These are phyloP conservation scores for Geotrichum aggregatum DNA, from an alignment of 1,139 yeast species.

Conservation along the genomic window DNA sequence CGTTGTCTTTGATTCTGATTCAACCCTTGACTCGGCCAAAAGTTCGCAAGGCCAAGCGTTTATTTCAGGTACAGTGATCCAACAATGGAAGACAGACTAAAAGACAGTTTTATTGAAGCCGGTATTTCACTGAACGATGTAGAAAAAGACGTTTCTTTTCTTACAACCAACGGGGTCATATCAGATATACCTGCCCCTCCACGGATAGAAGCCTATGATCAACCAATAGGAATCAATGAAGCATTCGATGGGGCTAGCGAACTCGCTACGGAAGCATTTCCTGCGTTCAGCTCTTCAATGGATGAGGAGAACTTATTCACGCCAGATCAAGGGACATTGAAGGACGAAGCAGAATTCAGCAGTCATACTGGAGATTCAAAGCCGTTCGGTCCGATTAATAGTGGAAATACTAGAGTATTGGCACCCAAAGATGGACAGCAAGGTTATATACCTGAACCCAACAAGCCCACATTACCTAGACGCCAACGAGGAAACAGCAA, in stretches of 20 bases:
- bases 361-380: conserved; percentile 7
- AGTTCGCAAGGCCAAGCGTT: too few species aligned
- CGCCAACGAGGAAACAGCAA: conserved; percentile 20
- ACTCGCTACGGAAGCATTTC: conserved; percentile 11
- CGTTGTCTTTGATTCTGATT: too few species aligned
- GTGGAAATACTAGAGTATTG: conserved; percentile 41
- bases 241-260: neutral
- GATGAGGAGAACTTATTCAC: conserved; percentile 10
- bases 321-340: conserved; percentile 16
- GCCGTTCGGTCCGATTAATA: neutral
- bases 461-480: conserved; percentile 6
- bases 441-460: neutral
- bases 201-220: neutral
- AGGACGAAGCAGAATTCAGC: conserved; percentile 19
- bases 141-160: neutral
- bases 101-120: neutral
- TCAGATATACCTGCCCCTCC: neutral
- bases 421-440: conserved; percentile 14
- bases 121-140: neutral
- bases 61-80: too few species aligned
- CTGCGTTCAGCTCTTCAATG: conserved; percentile 4
- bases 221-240: neutral
- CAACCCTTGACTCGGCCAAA: too few species aligned
- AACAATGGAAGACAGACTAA: neutral
- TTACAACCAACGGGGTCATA: neutral